These are phyloP conservation scores for Blastomyces silverae DNA, from an alignment of 2,329 filamentous ascomycete species.

Conservation along the genomic window DNA sequence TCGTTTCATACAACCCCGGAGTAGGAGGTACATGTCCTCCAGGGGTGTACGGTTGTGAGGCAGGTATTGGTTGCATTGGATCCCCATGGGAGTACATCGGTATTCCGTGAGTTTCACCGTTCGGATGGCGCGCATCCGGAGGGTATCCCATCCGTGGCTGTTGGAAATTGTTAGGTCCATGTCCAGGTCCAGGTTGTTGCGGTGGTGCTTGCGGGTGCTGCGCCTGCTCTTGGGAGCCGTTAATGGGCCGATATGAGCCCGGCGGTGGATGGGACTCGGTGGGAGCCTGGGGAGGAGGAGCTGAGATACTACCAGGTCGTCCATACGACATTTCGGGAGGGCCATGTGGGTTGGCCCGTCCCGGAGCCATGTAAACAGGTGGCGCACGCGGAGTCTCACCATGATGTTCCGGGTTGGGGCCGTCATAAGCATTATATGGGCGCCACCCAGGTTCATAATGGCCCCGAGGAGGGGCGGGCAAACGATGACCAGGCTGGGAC, in stretches of 20 bases:
- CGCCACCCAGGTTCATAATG: constrained; percentile 7
- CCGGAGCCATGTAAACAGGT: constrained; percentile 13
- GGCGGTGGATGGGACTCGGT: constrained; percentile 28
- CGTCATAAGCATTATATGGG: constrained; percentile 11
- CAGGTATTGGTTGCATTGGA: constrained; percentile 25
- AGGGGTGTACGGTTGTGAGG: constrained; percentile 22
- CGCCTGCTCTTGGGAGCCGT: constrained; percentile 29
- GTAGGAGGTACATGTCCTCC: constrained; percentile 25
- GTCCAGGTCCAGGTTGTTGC: constrained; percentile 26
- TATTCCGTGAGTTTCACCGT: constrained; percentile 30
- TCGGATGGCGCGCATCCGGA: constrained; percentile 28
- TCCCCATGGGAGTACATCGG: constrained; percentile 29
- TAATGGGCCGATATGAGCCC: constrained; percentile 31
- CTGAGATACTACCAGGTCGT: constrained; percentile 31
- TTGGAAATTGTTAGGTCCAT: constrained; percentile 32
- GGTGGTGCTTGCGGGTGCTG: constrained; percentile 18
- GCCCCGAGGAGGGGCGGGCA: constrained; percentile 8
- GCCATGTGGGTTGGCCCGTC: constrained; percentile 21
- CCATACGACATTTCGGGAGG: constrained; percentile 32
- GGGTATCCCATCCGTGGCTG: constrained; percentile 30
- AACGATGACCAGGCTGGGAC: constrained; percentile 5
- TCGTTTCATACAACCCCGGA: constrained; percentile 30
- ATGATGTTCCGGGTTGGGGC: constrained; percentile 6
- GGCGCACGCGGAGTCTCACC: constrained; percentile 13
- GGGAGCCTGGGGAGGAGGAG: constrained; percentile 26